Evolutionary conservation across 2,329 filamentous ascomycete species (phyloP).

Genomic region (Samsoniella hepiali): DNA sequence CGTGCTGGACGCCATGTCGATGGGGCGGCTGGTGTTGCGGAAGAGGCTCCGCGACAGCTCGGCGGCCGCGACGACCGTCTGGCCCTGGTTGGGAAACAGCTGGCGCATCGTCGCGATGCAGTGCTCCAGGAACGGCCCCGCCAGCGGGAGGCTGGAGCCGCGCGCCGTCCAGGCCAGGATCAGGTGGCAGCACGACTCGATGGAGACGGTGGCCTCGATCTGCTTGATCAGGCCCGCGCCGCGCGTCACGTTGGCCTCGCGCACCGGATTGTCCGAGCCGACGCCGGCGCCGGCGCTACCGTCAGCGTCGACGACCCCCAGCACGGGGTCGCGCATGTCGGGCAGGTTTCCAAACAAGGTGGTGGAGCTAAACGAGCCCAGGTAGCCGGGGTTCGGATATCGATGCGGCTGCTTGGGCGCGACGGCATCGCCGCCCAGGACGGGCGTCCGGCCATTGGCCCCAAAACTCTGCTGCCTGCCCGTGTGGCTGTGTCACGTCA

Average conservation of each 20-base stretch:
- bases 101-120: slow-evolving; percentile 14
- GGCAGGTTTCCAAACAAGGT: slow-evolving; percentile 19
- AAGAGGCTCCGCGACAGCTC: slow-evolving; percentile 20
- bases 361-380: slow-evolving; percentile 21
- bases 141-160: slow-evolving; percentile 16
- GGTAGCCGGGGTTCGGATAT: slow-evolving; percentile 18
- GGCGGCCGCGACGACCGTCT: not conserved
- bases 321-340: slow-evolving; percentile 6
- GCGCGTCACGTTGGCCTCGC: slow-evolving; percentile 13
- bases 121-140: slow-evolving; percentile 17
- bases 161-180: slow-evolving; percentile 16
- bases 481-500: slow-evolving; percentile 1
- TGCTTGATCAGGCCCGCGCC: slow-evolving; percentile 15
- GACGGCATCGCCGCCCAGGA: slow-evolving; percentile 9
- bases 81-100: slow-evolving; percentile 13
- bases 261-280: slow-evolving; percentile 10
- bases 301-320: not conserved
- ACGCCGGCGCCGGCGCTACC: not conserved
- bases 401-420: slow-evolving; percentile 8
- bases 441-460: slow-evolving; percentile 2
- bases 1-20: slow-evolving; percentile 10
- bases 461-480: slow-evolving; percentile 4
- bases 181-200: slow-evolving; percentile 13
- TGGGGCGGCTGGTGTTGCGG: slow-evolving; percentile 19
- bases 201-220: slow-evolving; percentile 17